A percentile compares a stretch with the other conserved stretches of the same genome.
Evolutionary conservation across 139 green algal species (phyloP).

Genomic region (Axilococcus clingmanii): DNA sequence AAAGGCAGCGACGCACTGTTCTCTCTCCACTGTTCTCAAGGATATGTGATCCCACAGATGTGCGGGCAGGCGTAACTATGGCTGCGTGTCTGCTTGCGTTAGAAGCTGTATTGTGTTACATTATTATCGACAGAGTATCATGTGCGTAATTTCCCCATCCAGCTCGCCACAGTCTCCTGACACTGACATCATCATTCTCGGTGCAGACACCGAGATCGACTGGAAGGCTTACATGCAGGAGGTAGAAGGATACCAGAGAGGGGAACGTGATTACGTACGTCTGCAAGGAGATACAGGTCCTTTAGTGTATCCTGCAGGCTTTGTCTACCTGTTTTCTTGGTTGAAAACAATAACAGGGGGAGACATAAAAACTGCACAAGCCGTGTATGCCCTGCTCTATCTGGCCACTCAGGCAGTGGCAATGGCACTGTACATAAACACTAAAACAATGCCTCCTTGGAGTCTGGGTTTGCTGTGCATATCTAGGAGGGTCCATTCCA

Average conservation of each 20-base stretch:
- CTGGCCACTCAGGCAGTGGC: slow-evolving; percentile 44
- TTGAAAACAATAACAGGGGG: slow-evolving; percentile 47
- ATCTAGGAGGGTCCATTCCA: slow-evolving; percentile 75
- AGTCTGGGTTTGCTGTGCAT: slow-evolving; percentile 52
- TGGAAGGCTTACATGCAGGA: slow-evolving; percentile 48
- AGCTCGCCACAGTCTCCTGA: not conserved
- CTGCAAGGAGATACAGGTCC: slow-evolving; percentile 67
- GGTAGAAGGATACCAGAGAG: slow-evolving; percentile 29
- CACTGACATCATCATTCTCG: not conserved
- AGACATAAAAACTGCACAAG: slow-evolving; percentile 28
- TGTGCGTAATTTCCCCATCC: slow-evolving; percentile 4
- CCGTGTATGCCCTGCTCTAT: slow-evolving; percentile 58
- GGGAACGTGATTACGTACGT: slow-evolving; percentile 68
- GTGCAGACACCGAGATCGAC: slow-evolving; percentile 51
- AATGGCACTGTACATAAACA: slow-evolving; percentile 48
- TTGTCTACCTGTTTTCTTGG: slow-evolving; percentile 61
- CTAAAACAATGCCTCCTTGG: slow-evolving; percentile 52
- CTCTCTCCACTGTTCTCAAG: too few species aligned
- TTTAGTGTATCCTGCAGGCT: slow-evolving; percentile 79
- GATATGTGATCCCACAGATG: slow-evolving; percentile 4
- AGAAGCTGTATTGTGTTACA: slow-evolving; percentile 1
- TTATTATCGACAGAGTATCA: slow-evolving; percentile 2
- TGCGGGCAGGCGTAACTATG: not conserved
- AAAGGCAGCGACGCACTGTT: too few species aligned
- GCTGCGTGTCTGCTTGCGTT: slow-evolving; percentile 1